phyloP scores from a whole-genome alignment of 2,329 filamentous ascomycete genomes.

The Trichoderma koningii region DNA sequence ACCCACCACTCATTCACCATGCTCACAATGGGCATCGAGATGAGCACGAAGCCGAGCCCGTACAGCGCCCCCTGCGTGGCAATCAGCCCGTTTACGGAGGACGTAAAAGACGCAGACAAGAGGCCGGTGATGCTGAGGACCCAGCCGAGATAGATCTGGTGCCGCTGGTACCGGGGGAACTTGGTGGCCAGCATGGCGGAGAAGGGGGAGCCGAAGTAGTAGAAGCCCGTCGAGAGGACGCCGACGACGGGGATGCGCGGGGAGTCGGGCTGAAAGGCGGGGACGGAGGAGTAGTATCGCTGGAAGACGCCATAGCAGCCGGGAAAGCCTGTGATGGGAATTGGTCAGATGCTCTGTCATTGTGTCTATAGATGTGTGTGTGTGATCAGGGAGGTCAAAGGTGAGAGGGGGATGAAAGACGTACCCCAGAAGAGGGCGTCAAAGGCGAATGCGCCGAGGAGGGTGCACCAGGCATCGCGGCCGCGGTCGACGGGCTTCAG shows the following conservation, averaged over 20 bases:
- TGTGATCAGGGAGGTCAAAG: no score
- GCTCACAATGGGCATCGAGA: conserved; percentile 43
- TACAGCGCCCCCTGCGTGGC: conserved; percentile 45
- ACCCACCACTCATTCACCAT: conserved; percentile 48
- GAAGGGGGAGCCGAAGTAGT: conserved; percentile 35
- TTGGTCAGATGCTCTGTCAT: no score
- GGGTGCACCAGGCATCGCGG: conserved; percentile 32
- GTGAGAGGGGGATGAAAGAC: background rate
- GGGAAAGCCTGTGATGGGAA: conserved; percentile 30
- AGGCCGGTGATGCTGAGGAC: conserved; percentile 44
- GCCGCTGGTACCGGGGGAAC: conserved; percentile 32
- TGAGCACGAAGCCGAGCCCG: conserved; percentile 43
- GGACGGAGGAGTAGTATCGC: conserved; percentile 35
- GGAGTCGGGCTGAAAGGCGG: conserved; percentile 32
- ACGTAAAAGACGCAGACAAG: conserved; percentile 40
- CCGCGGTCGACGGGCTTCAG: conserved; percentile 33
- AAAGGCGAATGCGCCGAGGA: conserved; percentile 33
- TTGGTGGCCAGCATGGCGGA: conserved; percentile 31
- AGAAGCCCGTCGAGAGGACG: conserved; percentile 34
- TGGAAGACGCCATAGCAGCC: conserved; percentile 37
- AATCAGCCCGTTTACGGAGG: conserved; percentile 40
- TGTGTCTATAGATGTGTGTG: no score
- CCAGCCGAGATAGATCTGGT: conserved; percentile 45
- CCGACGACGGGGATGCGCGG: conserved; percentile 34
- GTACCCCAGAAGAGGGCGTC: conserved; percentile 33